Conservation (phyloP, 225 moss, liverwort and hornwort genomes). For the Marchantia paleacea region DNA sequence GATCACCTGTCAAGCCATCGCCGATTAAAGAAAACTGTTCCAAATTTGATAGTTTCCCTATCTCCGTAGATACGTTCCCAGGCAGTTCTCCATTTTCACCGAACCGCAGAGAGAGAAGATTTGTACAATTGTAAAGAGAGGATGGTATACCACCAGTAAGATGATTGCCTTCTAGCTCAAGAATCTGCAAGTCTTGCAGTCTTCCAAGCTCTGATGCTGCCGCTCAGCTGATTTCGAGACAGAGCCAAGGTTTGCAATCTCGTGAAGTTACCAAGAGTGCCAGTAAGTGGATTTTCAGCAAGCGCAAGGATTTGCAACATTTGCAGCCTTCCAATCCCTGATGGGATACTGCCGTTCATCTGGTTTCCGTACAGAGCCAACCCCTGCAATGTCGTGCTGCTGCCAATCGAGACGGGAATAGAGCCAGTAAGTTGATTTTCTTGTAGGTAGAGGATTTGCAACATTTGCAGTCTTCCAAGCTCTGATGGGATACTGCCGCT, state of each 20-base stretch:
- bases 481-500: not conserved
- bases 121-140: not conserved
- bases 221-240: too few relatives aligned
- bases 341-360: not conserved
- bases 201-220: too few relatives aligned
- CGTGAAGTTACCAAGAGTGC: not conserved
- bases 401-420: conserved; percentile 7
- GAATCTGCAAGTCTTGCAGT: not conserved
- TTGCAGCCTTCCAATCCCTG: not conserved
- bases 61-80: not conserved
- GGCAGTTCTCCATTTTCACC: not conserved
- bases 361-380: not conserved
- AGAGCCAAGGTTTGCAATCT: not conserved
- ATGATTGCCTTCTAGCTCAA: not conserved
- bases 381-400: not conserved
- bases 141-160: conserved; percentile 10
- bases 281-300: conserved; percentile 1
- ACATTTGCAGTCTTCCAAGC: not conserved
- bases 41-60: not conserved
- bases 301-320: not conserved
- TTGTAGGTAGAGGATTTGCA: not conserved
- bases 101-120: not conserved
- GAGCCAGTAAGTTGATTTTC: conserved; percentile 13
- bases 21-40: not conserved
- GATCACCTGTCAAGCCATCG: not conserved